These are phyloP conservation scores for Dovyalis caffra DNA, from an alignment of 345 rosid species.

Conservation along the genomic window DNA sequence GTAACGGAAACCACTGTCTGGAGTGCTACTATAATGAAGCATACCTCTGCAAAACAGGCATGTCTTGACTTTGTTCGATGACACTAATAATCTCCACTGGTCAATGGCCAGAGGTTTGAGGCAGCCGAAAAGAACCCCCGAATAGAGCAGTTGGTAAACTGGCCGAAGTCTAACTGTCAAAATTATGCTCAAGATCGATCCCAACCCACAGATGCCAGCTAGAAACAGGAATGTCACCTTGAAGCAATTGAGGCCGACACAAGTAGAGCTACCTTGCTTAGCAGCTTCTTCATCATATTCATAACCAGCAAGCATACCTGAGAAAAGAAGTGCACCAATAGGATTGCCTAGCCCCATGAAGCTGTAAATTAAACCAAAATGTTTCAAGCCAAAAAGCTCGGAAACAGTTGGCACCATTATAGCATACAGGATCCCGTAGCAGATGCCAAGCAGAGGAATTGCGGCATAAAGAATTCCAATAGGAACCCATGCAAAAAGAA, in stretches of 20 bases:
- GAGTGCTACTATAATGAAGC: background rate
- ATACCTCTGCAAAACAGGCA: background rate
- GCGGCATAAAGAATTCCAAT: constrained; percentile 57
- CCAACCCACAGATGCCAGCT: constrained; percentile 73
- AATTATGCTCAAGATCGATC: constrained; percentile 57
- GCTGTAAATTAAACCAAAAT: constrained; percentile 85
- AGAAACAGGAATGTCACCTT: constrained; percentile 69
- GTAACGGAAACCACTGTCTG: background rate
- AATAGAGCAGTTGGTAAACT: constrained; percentile 82
- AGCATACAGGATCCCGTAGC: constrained; percentile 69
- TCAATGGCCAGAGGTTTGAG: constrained; percentile 44
- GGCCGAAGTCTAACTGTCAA: constrained; percentile 76
- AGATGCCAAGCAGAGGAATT: constrained; percentile 66
- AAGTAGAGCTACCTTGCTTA: constrained; percentile 71
- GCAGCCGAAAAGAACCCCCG: constrained; percentile 78
- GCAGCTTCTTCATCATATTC: constrained; percentile 82
- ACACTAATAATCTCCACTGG: background rate
- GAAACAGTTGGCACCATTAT: constrained; percentile 77
- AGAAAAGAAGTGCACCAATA: constrained; percentile 83
- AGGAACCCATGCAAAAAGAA: constrained; percentile 57
- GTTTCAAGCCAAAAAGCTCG: constrained; percentile 85
- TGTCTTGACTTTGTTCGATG: background rate
- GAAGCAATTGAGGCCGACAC: constrained; percentile 84
- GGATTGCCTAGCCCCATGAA: constrained; percentile 84
- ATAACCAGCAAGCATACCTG: constrained; percentile 74